phyloP scores from a whole-genome alignment of 2,329 filamentous ascomycete species.

The Aspergillus novoparasiticus region DNA sequence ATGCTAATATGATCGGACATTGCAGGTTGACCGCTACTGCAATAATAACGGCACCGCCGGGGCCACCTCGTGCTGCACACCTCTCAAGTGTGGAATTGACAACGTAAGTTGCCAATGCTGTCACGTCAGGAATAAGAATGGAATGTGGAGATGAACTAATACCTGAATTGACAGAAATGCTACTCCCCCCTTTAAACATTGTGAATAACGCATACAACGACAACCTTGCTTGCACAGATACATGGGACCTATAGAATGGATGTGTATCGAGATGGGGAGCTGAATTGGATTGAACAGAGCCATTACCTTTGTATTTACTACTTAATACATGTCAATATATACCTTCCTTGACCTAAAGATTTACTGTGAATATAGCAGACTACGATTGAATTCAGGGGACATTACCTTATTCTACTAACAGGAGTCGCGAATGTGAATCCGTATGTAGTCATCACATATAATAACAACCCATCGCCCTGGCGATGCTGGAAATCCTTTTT shows the following conservation, averaged over 20 bases:
- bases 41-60: background rate
- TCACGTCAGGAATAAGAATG: background rate
- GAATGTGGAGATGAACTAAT: background rate
- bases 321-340: background rate
- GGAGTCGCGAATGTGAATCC: background rate
- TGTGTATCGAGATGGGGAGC: background rate
- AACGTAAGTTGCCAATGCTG: background rate
- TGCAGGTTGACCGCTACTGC: background rate
- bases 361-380: background rate
- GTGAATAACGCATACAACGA: background rate
- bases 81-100: background rate
- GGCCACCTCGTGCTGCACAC: background rate
- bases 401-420: background rate
- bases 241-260: background rate
- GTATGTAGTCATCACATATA: background rate
- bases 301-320: background rate
- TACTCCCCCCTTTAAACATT: background rate
- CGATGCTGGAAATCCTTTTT: background rate
- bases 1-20: background rate
- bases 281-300: background rate
- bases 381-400: background rate
- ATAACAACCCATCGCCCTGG: background rate
- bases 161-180: background rate
- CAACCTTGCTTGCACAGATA: background rate
- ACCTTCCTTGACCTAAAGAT: background rate